Conservation (phyloP, 2,329 filamentous ascomycete species). For the Cephalotrichum gorgonifer region DNA sequence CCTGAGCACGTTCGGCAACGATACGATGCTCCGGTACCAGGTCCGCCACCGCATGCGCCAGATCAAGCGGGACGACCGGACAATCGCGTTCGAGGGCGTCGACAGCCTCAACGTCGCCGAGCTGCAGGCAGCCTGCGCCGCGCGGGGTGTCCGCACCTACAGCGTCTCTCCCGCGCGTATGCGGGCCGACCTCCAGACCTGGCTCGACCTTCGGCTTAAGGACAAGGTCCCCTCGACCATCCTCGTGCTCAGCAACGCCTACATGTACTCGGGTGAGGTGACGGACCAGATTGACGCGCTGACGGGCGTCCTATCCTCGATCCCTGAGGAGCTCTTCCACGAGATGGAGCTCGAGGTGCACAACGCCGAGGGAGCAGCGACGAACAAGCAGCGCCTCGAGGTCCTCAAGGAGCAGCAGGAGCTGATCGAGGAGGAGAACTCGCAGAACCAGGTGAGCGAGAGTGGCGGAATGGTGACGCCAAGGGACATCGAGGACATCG, state of each 20-base stretch:
- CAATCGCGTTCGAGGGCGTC: conserved; percentile 88
- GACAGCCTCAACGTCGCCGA: conserved; percentile 89
- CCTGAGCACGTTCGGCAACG: conserved; percentile 91
- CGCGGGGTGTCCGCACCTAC: conserved; percentile 84
- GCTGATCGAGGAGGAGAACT: conserved; percentile 91
- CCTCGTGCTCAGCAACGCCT: conserved; percentile 91
- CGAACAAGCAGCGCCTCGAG: conserved; percentile 97
- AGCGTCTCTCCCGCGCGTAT: conserved; percentile 82
- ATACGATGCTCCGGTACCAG: conserved; percentile 95
- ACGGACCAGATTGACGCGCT: conserved; percentile 87
- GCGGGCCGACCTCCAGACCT: conserved; percentile 82
- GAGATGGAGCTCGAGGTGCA: conserved; percentile 98
- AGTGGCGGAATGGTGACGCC: conserved; percentile 64
- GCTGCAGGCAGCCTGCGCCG: conserved; percentile 83
- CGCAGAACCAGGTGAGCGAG: conserved; percentile 77
- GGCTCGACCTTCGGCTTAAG: conserved; percentile 87
- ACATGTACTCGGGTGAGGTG: conserved; percentile 92
- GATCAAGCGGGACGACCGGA: conserved; percentile 95
- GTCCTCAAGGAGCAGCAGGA: conserved; percentile 98
- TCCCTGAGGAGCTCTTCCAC: conserved; percentile 97
- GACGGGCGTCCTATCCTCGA: conserved; percentile 82
- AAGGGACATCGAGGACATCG: conserved; percentile 84
- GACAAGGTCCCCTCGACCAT: conserved; percentile 95
- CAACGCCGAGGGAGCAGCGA: conserved; percentile 90
- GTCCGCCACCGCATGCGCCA: conserved; percentile 96